Conservation (phyloP, 371 early-diverging fungal species). For the Conidiobolus incongruus region DNA sequence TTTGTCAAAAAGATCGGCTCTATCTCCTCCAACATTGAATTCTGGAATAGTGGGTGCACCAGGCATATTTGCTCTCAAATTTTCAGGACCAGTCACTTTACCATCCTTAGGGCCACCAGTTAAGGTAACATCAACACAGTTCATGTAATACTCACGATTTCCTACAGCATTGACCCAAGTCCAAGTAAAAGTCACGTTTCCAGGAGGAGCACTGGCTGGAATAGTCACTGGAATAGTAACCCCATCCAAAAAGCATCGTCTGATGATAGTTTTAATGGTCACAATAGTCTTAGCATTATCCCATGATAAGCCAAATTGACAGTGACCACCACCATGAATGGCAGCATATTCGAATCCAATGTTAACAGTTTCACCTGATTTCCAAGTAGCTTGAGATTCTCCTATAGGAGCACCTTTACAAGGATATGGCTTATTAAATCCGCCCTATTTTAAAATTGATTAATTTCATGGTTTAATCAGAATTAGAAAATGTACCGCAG, state of each 20-base stretch:
- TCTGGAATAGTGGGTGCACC: not conserved
- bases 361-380: slow-evolving; percentile 9
- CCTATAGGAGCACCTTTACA: slow-evolving; percentile 7
- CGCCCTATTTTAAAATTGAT: not conserved
- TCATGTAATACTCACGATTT: slow-evolving; percentile 6
- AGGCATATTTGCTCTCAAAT: not conserved
- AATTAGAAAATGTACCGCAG: not conserved
- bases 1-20: too few relatives aligned
- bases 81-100: slow-evolving; percentile 1
- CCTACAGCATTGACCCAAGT: slow-evolving; percentile 42
- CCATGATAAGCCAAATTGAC: slow-evolving; percentile 38
- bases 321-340: slow-evolving; percentile 28
- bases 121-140: slow-evolving; percentile 6
- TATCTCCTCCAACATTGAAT: too few relatives aligned
- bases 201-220: slow-evolving; percentile 22
- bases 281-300: slow-evolving; percentile 35
- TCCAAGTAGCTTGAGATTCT: slow-evolving; percentile 4
- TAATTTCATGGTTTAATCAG: not conserved
- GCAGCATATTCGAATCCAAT: not conserved
- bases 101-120: not conserved
- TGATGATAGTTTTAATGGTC: slow-evolving; percentile 24
- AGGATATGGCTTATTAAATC: slow-evolving; percentile 4
- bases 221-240: slow-evolving; percentile 17
- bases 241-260: slow-evolving; percentile 9
- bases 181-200: slow-evolving; percentile 27